Base-by-base conservation (phyloP, 257 asterid genomes). In the Jasminum sambac region DNA sequence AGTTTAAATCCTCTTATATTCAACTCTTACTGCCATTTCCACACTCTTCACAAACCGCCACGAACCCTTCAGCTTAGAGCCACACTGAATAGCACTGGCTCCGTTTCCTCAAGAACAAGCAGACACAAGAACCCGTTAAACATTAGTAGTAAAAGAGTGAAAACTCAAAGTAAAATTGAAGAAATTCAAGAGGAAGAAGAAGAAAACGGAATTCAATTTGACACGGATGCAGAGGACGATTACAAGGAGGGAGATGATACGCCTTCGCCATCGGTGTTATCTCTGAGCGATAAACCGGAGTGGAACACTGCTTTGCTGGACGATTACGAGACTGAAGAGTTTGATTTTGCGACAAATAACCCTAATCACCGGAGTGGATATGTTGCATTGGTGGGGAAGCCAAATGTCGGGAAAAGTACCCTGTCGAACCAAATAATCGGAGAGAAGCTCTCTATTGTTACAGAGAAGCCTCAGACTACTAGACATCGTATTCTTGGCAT, bases 401-500 rank as follows among this genome's bases (percentile, higher is more conserved):
- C 98, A 39, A 90, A 93, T 72, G 98, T 93, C 36, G 98, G 98
- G 59, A 93, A 93, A 77, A 90, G 98, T 66, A 93, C 97, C 14
- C 90, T 93, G 39, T 89, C 97, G 9, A 93, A 90, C 71, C 98
- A 93, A 78, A 93, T 90, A 95, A 44, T 93, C 71, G 98, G 97
- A 39, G 96, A 87, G 84, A 93, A 93, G 84, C 77, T 93, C 38
- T 93, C 98, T 0, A 93, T 93, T 67, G 97, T 90, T 19, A 89
- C 98, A 0, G 96, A 90, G 79, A 93, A 93, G 81, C 98, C 97
- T 68, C 98, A 93, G 85, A 90, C 98, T 24, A 93, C 98, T 16
- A 78, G 98, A 40, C 97, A 93, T 75, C 94, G 97, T 34, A 77
- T 93, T 78, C 97, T 90, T 64, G 98, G 96, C 24, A 89, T 93